These are phyloP conservation scores for Conticribra guillardii DNA, from an alignment of 108 stramenopile genomes.

Conservation along the genomic window DNA sequence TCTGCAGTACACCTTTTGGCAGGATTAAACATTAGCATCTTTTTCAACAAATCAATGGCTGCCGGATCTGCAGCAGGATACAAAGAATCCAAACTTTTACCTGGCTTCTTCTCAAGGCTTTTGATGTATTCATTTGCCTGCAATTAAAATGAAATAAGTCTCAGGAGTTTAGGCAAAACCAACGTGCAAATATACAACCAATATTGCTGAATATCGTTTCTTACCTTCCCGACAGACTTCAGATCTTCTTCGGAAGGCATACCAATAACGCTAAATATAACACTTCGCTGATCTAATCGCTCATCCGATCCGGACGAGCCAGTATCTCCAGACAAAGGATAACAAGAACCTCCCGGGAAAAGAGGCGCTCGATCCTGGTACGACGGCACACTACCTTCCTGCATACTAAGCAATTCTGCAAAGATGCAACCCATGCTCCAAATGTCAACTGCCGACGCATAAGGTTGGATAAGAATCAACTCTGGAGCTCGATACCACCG, in stretches of 20 bases:
- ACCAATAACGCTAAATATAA: slow-evolving; percentile 96
- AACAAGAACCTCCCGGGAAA: slow-evolving; percentile 97
- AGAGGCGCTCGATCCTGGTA: slow-evolving; percentile 92
- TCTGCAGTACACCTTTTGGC: slow-evolving; percentile 85
- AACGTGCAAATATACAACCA: background rate
- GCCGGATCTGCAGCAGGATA: slow-evolving; percentile 80
- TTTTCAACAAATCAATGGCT: slow-evolving; percentile 89
- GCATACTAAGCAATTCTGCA: slow-evolving; percentile 91
- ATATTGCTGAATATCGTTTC: no score
- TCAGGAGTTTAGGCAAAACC: background rate
- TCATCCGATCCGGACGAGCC: slow-evolving; percentile 62
- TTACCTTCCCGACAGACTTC: slow-evolving; percentile 70
- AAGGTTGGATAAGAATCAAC: slow-evolving; percentile 94
- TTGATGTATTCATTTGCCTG: slow-evolving; percentile 80
- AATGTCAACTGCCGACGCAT: slow-evolving; percentile 96
- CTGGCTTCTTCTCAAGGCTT: slow-evolving; percentile 59
- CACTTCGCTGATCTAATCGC: slow-evolving; percentile 94
- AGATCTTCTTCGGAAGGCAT: slow-evolving; percentile 89
- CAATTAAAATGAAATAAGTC: background rate
- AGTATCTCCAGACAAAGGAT: slow-evolving; percentile 89
- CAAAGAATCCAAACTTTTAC: slow-evolving; percentile 60
- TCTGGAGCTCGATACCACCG: slow-evolving; percentile 99
- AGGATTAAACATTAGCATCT: slow-evolving; percentile 96
- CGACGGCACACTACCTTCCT: slow-evolving; percentile 89
- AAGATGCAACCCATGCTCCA: slow-evolving; percentile 96